A percentile compares a stretch with the other conserved stretches of the same genome.
Evolutionary conservation across 2,329 filamentous ascomycete genomes (phyloP).

Genomic region (Ophiostoma piceae): DNA sequence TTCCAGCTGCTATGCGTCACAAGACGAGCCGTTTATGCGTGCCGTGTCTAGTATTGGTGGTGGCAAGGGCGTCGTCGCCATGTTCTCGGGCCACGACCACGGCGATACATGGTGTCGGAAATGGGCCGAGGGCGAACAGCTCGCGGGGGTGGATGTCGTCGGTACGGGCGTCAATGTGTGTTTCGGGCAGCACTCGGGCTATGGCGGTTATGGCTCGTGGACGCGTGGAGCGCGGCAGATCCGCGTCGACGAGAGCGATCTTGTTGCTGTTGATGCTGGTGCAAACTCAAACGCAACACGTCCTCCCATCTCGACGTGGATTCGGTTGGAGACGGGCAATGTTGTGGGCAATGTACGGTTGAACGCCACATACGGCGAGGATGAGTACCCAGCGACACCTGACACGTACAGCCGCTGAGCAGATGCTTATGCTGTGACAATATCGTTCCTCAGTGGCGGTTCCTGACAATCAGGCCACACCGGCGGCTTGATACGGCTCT

Average conservation of each 20-base stretch:
- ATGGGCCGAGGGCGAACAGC: slow-evolving; percentile 30
- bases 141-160: slow-evolving; percentile 30
- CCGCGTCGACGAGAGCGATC: slow-evolving; percentile 27
- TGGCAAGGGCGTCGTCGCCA: slow-evolving; percentile 45
- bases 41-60: slow-evolving; percentile 47
- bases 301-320: slow-evolving; percentile 44
- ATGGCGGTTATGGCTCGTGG: slow-evolving; percentile 64
- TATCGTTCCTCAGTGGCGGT: background rate
- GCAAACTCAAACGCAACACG: background rate
- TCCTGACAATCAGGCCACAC: background rate
- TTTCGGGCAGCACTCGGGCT: slow-evolving; percentile 61
- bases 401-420: slow-evolving; percentile 22
- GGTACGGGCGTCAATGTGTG: slow-evolving; percentile 36
- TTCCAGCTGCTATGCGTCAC: slow-evolving; percentile 34
- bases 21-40: slow-evolving; percentile 54
- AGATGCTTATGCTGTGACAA: background rate
- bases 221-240: slow-evolving; percentile 46
- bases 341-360: slow-evolving; percentile 43
- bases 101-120: slow-evolving; percentile 47
- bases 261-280: slow-evolving; percentile 13
- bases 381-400: slow-evolving; percentile 40
- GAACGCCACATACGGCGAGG: slow-evolving; percentile 48
- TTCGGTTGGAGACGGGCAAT: slow-evolving; percentile 45
- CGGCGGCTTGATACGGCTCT: background rate
- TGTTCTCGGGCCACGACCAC: slow-evolving; percentile 59